Base-by-base conservation (phyloP, 805 yeast species). In the Candida germanica region DNA sequence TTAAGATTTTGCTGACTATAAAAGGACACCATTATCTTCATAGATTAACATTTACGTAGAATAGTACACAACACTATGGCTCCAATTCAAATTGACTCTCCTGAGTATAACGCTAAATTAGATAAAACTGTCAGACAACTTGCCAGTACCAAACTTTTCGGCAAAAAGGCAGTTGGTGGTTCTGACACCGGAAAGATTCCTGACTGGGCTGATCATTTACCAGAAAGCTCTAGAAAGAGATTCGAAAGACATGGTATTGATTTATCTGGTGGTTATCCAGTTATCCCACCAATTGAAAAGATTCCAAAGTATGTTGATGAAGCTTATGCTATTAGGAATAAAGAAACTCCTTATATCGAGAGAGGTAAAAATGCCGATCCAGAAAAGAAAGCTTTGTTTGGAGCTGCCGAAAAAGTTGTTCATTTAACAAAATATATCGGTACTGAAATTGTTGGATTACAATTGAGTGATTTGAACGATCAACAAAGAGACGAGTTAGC, bases 361-460 rank as follows among this genome's bases (percentile, higher is more conserved):
- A 43, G 59, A 36, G 61, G 50, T 13, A 43, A 42, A 29, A 51
- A 51, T 38, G 61, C 59, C n/a, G 59, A 56, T 36, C 57, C 56
- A n/a, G 59, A 54, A 37, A 56, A 56, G 49, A 54, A 52, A 39
- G 54, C 59, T n/a, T 44, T 56, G 12, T 48, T 54, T 32, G 53
- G 50, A 6, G 56, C 59, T 18, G 59, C 59, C 11, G 49, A 50
- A 37, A 55, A 57, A 43, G 56, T 59, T 28, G 44, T 38, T 9
- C 40, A 56, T 42, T 47, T 52, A 46, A 47, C 53, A 34, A 47
- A 49, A 38, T 51, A 56, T 38, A 44, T 56, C 40, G 54, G 54
- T 31, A 54, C 61, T 11, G 61, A 56, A 42, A 49, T 56, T 36
- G 49, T 54, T 27, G 62, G 62, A 3, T 49, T 56, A 40, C 59